Evolutionary conservation across 2,329 filamentous ascomycete genomes (phyloP).

Genomic region (Phyllosticta citribraziliensis): DNA sequence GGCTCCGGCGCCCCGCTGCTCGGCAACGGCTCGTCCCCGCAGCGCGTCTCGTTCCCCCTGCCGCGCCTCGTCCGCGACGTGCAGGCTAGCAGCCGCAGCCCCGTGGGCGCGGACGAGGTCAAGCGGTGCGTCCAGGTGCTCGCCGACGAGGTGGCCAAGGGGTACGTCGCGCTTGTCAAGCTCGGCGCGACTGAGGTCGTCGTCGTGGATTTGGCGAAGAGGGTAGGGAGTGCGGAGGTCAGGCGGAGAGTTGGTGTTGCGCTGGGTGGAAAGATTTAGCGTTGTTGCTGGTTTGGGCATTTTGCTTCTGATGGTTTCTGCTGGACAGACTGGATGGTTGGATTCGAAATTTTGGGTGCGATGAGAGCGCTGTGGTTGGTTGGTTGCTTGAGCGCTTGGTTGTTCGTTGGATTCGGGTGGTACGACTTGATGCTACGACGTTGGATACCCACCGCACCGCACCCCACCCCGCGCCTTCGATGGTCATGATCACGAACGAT

Average conservation of each 20-base stretch:
- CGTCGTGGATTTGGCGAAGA: constrained; percentile 27
- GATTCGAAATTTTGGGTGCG: no score
- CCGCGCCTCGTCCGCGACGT: constrained; percentile 32
- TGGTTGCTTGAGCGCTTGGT: no score
- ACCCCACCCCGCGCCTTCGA: no score
- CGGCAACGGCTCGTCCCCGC: constrained; percentile 18
- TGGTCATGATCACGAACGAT: no score
- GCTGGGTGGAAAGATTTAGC: background rate
- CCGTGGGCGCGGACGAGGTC: constrained; percentile 36
- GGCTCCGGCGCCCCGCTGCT: background rate
- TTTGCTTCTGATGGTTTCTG: background rate
- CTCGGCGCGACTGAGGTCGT: constrained; percentile 34
- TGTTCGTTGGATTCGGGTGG: no score
- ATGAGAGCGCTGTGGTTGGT: no score
- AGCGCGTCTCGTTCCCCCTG: constrained; percentile 36
- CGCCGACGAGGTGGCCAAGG: constrained; percentile 33
- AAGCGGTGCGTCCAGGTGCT: constrained; percentile 34
- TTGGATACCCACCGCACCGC: no score
- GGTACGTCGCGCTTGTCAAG: constrained; percentile 31
- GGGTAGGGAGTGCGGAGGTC: constrained; percentile 24
- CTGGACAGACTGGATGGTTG: background rate
- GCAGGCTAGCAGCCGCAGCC: constrained; percentile 36
- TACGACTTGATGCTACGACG: no score
- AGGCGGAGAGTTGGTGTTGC: constrained; percentile 20
- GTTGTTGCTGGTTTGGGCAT: background rate